Evolutionary conservation across 805 yeast species (phyloP).

Genomic region (Osmozyma mogii): DNA sequence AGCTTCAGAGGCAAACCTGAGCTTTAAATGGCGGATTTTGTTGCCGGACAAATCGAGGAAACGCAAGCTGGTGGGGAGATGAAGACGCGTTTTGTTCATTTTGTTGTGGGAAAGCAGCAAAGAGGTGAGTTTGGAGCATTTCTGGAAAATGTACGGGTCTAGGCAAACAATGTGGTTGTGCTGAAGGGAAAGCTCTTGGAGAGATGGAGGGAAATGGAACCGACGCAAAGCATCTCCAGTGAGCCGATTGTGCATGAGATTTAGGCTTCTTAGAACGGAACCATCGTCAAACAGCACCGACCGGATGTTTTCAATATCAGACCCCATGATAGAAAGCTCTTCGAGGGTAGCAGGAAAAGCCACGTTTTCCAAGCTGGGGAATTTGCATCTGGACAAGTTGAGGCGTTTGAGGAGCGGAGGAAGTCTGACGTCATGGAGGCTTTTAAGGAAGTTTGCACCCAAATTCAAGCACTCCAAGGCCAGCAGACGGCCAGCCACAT

Average conservation of each 20-base stretch:
- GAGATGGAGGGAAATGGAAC: background rate
- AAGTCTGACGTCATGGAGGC: conserved; percentile 9
- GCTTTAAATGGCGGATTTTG: too few relatives aligned
- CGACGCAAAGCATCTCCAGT: background rate
- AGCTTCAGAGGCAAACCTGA: too few relatives aligned
- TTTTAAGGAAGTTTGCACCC: conserved; percentile 10
- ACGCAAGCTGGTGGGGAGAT: too few relatives aligned
- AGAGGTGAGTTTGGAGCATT: background rate
- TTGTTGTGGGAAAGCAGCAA: conserved; percentile 2
- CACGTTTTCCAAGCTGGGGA: conserved; percentile 5
- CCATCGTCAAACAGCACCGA: conserved; percentile 7
- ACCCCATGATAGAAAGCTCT: conserved; percentile 14
- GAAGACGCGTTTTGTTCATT: too few relatives aligned
- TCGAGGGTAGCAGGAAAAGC: conserved; percentile 6
- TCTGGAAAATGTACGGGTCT: background rate
- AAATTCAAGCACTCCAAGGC: conserved; percentile 10
- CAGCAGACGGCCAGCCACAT: conserved; percentile 7
- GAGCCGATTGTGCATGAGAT: conserved; percentile 11
- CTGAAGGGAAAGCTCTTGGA: background rate
- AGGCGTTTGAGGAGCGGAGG: conserved; percentile 8
- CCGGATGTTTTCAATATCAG: conserved; percentile 7
- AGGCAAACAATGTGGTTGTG: background rate
- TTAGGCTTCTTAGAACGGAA: conserved; percentile 6
- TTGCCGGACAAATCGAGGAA: too few relatives aligned
- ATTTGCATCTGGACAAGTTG: conserved; percentile 13